A percentile compares a stretch with the other conserved stretches of the same genome.
Evolutionary conservation across 805 yeast genomes (phyloP).

Genomic region (Naumovozyma dairenensis): DNA sequence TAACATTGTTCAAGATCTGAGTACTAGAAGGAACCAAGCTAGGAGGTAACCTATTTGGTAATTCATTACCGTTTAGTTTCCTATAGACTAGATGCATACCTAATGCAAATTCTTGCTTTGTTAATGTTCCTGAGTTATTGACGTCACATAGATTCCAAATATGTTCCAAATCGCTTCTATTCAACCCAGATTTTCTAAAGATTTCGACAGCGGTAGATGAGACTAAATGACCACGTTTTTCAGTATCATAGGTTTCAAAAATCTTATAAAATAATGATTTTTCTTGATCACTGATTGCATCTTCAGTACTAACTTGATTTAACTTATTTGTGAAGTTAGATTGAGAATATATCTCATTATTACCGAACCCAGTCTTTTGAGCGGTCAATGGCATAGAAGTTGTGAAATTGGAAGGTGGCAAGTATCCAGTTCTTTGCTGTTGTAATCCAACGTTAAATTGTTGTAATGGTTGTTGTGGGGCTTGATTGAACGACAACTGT

Average conservation of each 20-base stretch:
- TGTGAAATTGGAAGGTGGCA: constrained; percentile 35
- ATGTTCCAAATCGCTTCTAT: constrained; percentile 73
- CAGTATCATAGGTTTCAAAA: constrained; percentile 77
- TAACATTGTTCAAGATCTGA: constrained; percentile 62
- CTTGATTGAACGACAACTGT: constrained; percentile 28
- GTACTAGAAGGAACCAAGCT: constrained; percentile 84
- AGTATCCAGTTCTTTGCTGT: constrained; percentile 57
- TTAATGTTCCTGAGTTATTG: constrained; percentile 71
- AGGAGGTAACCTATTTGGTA: constrained; percentile 77
- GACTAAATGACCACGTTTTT: constrained; percentile 56
- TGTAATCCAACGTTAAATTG: constrained; percentile 33
- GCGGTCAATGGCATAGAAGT: constrained; percentile 30
- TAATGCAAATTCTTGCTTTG: constrained; percentile 85
- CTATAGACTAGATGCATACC: constrained; percentile 96
- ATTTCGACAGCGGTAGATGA: constrained; percentile 78
- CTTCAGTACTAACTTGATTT: constrained; percentile 35
- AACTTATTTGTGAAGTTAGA: constrained; percentile 28
- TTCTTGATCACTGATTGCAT: constrained; percentile 78
- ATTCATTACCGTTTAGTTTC: constrained; percentile 75
- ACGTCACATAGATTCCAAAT: constrained; percentile 88
- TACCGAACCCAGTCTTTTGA: constrained; percentile 39
- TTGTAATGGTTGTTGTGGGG: constrained; percentile 37
- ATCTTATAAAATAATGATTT: constrained; percentile 78
- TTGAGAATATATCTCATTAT: constrained; percentile 32
- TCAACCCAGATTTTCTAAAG: constrained; percentile 83